phyloP scores from a whole-genome alignment of 2,329 filamentous ascomycete genomes.

The Alternaria viburni region DNA sequence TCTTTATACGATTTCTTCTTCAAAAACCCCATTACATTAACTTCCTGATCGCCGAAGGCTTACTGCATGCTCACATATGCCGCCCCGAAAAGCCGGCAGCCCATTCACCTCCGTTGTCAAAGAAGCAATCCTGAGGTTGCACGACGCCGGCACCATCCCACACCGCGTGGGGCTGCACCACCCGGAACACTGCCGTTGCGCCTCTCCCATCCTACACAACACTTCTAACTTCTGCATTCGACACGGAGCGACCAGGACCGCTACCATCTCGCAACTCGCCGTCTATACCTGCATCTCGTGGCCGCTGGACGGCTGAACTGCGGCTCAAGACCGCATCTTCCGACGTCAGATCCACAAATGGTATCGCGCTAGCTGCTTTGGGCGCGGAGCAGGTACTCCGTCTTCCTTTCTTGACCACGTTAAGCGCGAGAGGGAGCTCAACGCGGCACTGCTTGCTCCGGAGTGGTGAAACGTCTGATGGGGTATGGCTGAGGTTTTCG shows the following conservation, averaged over 20 bases:
- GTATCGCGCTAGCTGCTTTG: conserved; percentile 24
- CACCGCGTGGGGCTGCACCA: conserved; percentile 4
- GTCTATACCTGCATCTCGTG: conserved; percentile 18
- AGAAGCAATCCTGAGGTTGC: not conserved
- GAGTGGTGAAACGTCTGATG: conserved; percentile 28
- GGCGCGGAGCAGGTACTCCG: conserved; percentile 26
- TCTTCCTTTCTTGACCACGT: conserved; percentile 21
- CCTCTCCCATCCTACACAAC: conserved; percentile 1
- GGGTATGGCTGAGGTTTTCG: conserved; percentile 25
- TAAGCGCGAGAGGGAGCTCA: conserved; percentile 33
- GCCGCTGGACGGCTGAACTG: conserved; percentile 15
- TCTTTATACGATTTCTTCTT: not conserved
- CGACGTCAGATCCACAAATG: conserved; percentile 17
- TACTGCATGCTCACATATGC: not conserved
- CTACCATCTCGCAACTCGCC: conserved; percentile 18
- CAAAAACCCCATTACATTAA: not conserved
- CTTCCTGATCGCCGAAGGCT: not conserved
- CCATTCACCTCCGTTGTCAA: not conserved
- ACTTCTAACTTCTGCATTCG: conserved; percentile 11
- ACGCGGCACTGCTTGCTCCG: conserved; percentile 36
- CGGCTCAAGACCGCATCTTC: conserved; percentile 26
- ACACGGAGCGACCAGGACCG: conserved; percentile 33
- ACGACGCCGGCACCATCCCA: conserved; percentile 3
- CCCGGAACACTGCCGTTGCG: conserved; percentile 5
- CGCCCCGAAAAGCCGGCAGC: not conserved